Evolutionary conservation across 176 grass and related monocot genomes (phyloP).

Genomic region (Rhynchospora pubera): DNA sequence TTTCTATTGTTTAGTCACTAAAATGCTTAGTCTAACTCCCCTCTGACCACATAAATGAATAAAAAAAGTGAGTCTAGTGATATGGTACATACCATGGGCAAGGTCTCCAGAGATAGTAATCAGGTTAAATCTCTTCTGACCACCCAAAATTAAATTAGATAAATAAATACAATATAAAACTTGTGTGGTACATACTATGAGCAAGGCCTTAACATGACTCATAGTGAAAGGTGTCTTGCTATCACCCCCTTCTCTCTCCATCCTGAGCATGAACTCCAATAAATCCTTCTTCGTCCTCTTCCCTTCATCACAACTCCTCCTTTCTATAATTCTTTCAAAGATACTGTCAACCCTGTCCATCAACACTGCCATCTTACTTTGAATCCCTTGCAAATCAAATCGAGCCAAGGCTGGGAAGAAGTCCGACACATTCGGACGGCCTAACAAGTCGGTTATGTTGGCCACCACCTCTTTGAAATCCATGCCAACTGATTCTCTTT

Average conservation of each 20-base stretch:
- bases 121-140: neutral
- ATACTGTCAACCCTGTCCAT: slow-evolving; percentile 11
- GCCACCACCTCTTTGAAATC: slow-evolving; percentile 32
- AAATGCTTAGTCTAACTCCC: neutral
- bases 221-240: slow-evolving; percentile 26
- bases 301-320: neutral
- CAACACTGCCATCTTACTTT: neutral
- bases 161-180: neutral
- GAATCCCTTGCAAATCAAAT: slow-evolving; percentile 40
- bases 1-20: neutral
- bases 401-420: slow-evolving; percentile 27
- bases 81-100: slow-evolving; percentile 22
- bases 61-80: neutral
- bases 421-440: slow-evolving; percentile 37
- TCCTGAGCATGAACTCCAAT: slow-evolving; percentile 27
- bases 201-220: slow-evolving; percentile 31
- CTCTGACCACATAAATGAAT: neutral
- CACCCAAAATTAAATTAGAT: slow-evolving; percentile 9
- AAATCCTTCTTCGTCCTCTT: slow-evolving; percentile 8
- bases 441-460: slow-evolving; percentile 21
- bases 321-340: slow-evolving; percentile 26
- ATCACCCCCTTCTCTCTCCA: slow-evolving; percentile 34
- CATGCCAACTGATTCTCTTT: slow-evolving; percentile 9
- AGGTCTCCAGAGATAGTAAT: slow-evolving; percentile 22
- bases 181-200: slow-evolving; percentile 22